These are phyloP conservation scores for Aurinia saxatilis DNA, from an alignment of 345 rosid genomes.

Conservation along the genomic window DNA sequence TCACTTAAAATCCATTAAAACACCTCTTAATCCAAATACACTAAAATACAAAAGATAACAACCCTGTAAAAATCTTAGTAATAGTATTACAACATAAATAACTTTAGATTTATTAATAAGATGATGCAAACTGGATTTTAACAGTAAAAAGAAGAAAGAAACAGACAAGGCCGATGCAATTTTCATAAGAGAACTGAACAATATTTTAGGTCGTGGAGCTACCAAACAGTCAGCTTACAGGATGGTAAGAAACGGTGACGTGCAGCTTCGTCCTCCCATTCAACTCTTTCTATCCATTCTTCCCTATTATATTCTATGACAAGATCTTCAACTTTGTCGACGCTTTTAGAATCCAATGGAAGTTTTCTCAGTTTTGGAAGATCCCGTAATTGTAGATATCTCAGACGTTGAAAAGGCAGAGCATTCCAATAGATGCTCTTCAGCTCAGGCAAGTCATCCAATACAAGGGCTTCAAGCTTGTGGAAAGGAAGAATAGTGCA, in stretches of 20 bases:
- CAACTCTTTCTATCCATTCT: neutral
- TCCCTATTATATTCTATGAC: neutral
- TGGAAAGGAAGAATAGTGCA: neutral
- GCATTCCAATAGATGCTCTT: neutral
- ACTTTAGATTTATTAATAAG: no score
- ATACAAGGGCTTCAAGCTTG: neutral
- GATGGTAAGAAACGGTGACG: neutral
- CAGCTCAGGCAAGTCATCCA: neutral
- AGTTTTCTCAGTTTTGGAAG: conserved; percentile 1
- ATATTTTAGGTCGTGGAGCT: no score
- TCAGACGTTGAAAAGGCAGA: neutral
- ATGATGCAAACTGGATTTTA: no score
- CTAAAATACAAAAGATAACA: no score
- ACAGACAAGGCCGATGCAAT: no score
- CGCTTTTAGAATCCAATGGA: conserved; percentile 2
- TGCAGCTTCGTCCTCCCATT: neutral
- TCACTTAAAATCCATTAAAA: no score
- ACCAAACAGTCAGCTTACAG: no score
- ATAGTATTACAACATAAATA: no score
- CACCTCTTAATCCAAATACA: no score
- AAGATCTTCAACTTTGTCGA: neutral
- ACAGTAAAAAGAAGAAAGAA: no score
- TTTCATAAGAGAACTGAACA: no score
- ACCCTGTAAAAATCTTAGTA: no score
- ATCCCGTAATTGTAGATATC: neutral